These are phyloP conservation scores for Penicillium tannophilum DNA, from an alignment of 495 filamentous ascomycete species.

Conservation along the genomic window DNA sequence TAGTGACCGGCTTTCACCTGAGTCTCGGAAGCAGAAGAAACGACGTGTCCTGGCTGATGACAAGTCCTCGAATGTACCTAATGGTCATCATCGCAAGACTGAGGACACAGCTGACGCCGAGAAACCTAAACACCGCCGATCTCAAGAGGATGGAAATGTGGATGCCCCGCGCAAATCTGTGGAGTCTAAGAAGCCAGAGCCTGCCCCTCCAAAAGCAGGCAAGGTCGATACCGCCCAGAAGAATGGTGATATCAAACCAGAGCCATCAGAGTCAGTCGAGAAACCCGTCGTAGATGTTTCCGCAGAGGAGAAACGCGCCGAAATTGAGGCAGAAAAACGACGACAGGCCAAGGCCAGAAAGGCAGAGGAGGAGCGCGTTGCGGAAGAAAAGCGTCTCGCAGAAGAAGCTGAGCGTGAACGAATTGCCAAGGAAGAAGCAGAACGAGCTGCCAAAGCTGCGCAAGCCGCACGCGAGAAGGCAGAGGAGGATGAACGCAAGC, in stretches of 20 bases:
- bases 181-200: constrained; percentile 23
- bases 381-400: constrained; percentile 41
- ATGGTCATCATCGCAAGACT: constrained; percentile 36
- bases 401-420: constrained; percentile 51
- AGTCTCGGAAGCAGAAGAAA: constrained; percentile 51
- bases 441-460: constrained; percentile 43
- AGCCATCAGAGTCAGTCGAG: constrained; percentile 31
- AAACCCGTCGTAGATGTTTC: constrained; percentile 36
- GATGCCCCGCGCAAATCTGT: constrained; percentile 17
- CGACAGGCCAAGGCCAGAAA: constrained; percentile 38
- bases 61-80: constrained; percentile 33
- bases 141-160: constrained; percentile 23
- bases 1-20: constrained; percentile 37
- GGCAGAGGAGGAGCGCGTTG: constrained; percentile 51
- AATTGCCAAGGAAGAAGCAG: constrained; percentile 47
- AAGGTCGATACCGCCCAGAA: constrained; percentile 35
- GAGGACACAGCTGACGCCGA: constrained; percentile 22
- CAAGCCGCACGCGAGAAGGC: constrained; percentile 50
- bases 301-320: constrained; percentile 30
- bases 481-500: constrained; percentile 55
- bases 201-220: constrained; percentile 9
- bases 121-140: constrained; percentile 30
- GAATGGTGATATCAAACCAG: constrained; percentile 24
- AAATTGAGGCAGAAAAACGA: constrained; percentile 44
- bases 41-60: constrained; percentile 50